A percentile compares a stretch with the other conserved stretches of the same genome.
Conservation (phyloP, 345 rosid genomes). For the Eucalyptus polybractea region DNA sequence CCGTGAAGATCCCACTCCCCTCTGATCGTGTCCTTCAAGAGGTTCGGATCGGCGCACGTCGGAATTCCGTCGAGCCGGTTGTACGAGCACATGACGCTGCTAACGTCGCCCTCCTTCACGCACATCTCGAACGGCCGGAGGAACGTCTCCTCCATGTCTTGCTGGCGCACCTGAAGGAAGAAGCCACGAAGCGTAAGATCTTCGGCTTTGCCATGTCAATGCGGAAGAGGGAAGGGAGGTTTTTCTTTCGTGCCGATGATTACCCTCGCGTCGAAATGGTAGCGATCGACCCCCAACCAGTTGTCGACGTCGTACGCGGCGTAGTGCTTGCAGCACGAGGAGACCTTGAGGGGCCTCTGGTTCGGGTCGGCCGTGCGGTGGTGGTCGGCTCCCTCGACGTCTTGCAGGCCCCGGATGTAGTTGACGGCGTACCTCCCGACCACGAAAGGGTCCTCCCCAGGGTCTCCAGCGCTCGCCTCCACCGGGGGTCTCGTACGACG, state of each 20-base stretch:
- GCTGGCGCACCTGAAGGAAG: constrained; percentile 7
- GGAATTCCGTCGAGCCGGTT: constrained; percentile 31
- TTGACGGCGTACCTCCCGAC: constrained; percentile 21
- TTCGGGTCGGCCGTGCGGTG: not conserved
- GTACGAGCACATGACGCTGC: constrained; percentile 41
- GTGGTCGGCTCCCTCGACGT: constrained; percentile 11
- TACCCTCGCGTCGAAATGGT: constrained; percentile 13
- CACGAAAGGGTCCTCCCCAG: constrained; percentile 29
- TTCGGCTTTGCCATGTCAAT: not conserved
- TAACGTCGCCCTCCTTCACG: constrained; percentile 30
- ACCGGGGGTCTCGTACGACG: constrained; percentile 31
- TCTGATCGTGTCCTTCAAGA: constrained; percentile 18
- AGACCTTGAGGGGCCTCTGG: constrained; percentile 27
- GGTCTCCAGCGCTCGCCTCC: constrained; percentile 32
- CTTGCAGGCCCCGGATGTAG: constrained; percentile 36
- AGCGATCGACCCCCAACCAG: constrained; percentile 20
- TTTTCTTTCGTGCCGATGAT: not conserved
- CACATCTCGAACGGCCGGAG: constrained; percentile 27
- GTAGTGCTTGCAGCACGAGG: constrained; percentile 33
- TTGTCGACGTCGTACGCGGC: constrained; percentile 29
- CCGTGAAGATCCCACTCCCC: constrained; percentile 49
- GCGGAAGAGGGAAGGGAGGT: not conserved
- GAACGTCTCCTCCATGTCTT: constrained; percentile 23
- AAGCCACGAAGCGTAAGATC: not conserved
- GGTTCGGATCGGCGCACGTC: constrained; percentile 27